Conservation (phyloP, 495 filamentous ascomycete genomes). For the Lichina pygmaea region DNA sequence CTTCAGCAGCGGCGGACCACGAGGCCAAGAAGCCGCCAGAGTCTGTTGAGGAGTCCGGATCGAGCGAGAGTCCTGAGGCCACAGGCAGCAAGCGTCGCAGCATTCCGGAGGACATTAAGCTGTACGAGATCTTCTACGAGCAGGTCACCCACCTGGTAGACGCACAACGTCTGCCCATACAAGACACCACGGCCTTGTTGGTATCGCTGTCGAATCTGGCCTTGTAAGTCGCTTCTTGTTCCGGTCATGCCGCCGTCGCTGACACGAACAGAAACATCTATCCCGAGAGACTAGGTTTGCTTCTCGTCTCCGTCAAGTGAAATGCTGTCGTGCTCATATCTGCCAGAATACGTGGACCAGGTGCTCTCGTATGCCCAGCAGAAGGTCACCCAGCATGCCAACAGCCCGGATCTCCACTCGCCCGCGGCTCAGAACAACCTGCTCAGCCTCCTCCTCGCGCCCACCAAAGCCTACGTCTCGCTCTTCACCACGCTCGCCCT, state of each 20-base stretch:
- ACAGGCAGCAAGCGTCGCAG: slow-evolving; percentile 29
- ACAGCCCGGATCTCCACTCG: slow-evolving; percentile 84
- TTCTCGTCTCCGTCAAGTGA: not conserved
- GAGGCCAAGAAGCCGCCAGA: slow-evolving; percentile 4
- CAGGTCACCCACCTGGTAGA: slow-evolving; percentile 85
- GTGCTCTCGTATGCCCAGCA: slow-evolving; percentile 67
- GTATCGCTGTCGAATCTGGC: slow-evolving; percentile 83
- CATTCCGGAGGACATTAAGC: slow-evolving; percentile 59
- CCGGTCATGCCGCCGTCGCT: not conserved
- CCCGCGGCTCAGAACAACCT: slow-evolving; percentile 67
- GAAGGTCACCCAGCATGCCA: slow-evolving; percentile 72
- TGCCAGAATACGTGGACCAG: slow-evolving; percentile 72
- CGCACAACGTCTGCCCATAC: slow-evolving; percentile 69
- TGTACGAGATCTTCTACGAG: slow-evolving; percentile 95
- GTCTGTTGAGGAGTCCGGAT: slow-evolving; percentile 2
- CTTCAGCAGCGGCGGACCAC: not conserved
- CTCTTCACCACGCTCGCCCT: slow-evolving; percentile 82
- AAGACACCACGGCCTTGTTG: slow-evolving; percentile 77
- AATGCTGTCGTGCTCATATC: slow-evolving; percentile 2
- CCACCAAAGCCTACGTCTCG: slow-evolving; percentile 69
- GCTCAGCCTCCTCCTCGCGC: slow-evolving; percentile 62
- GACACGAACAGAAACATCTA: slow-evolving; percentile 43
- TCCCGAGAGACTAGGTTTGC: slow-evolving; percentile 39
- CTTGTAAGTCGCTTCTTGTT: slow-evolving; percentile 18
- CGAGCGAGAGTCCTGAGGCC: slow-evolving; percentile 6